Conservation (phyloP, 2,329 filamentous ascomycete species). For the Scolecobasidium constrictum region DNA sequence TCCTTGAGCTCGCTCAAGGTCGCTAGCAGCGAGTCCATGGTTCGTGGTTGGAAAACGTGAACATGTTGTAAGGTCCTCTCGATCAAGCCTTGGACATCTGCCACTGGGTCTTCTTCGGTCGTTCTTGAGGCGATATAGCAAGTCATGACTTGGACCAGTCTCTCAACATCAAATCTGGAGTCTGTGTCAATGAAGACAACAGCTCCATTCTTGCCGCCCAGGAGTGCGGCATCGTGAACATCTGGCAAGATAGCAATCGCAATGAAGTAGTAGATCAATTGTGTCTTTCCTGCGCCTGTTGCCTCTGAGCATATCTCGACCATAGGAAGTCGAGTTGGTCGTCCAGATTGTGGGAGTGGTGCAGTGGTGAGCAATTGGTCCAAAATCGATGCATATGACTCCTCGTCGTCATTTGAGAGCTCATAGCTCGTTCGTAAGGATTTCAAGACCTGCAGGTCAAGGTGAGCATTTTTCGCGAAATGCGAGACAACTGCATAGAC, state of each 20-base stretch:
- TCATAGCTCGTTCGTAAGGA: slow-evolving; percentile 23
- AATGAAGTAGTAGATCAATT: slow-evolving; percentile 46
- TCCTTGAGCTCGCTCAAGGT: slow-evolving; percentile 35
- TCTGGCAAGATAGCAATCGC: slow-evolving; percentile 40
- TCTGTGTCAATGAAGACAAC: slow-evolving; percentile 48
- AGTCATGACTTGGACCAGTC: slow-evolving; percentile 31
- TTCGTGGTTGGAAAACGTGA: slow-evolving; percentile 47
- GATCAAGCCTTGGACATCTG: slow-evolving; percentile 19
- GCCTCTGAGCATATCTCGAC: slow-evolving; percentile 41
- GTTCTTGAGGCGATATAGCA: slow-evolving; percentile 14
- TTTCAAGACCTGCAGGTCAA: slow-evolving; percentile 30
- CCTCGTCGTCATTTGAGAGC: too few relatives aligned
- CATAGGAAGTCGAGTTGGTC: neutral
- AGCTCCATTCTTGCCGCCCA: slow-evolving; percentile 36
- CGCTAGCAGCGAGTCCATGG: slow-evolving; percentile 37
- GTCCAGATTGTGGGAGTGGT: neutral
- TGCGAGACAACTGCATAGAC: slow-evolving; percentile 12
- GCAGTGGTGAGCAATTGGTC: too few relatives aligned
- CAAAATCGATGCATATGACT: too few relatives aligned
- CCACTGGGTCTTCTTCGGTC: neutral
- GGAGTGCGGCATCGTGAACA: slow-evolving; percentile 16
- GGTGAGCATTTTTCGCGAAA: slow-evolving; percentile 1
- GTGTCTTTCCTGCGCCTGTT: slow-evolving; percentile 45
- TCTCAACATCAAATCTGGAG: slow-evolving; percentile 39
- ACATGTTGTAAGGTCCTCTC: slow-evolving; percentile 39